phyloP scores from a whole-genome alignment of 2,329 filamentous ascomycete genomes.

The Colletotrichum orchidophilum region DNA sequence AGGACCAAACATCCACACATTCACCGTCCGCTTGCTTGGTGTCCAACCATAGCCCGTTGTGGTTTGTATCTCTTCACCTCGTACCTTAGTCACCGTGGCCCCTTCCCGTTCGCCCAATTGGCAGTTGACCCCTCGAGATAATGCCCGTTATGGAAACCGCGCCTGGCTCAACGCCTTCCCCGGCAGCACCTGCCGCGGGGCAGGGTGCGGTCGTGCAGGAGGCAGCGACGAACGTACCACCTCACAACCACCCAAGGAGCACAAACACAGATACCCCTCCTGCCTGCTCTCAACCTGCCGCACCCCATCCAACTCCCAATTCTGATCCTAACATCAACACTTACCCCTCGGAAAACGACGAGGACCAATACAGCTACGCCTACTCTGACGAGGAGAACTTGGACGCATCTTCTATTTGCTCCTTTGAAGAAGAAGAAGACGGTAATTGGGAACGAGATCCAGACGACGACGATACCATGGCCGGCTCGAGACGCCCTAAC shows the following conservation, averaged over 20 bases:
- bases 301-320: background rate
- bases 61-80: background rate
- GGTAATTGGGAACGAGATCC: conserved; percentile 26
- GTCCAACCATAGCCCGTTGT: conserved; percentile 1
- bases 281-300: conserved; percentile 8
- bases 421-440: conserved; percentile 32
- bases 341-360: conserved; percentile 22
- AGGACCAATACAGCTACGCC: conserved; percentile 27
- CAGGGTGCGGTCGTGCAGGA: conserved; percentile 22
- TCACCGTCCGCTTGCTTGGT: conserved; percentile 7
- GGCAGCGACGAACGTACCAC: conserved; percentile 17
- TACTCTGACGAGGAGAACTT: conserved; percentile 27
- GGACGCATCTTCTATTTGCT: conserved; percentile 31
- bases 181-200: conserved; percentile 25
- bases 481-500: conserved; percentile 26
- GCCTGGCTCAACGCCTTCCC: conserved; percentile 11
- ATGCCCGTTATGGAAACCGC: conserved; percentile 27
- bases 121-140: background rate
- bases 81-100: conserved; percentile 4
- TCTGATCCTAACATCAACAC: conserved; percentile 11
- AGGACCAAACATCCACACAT: no score
- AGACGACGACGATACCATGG: conserved; percentile 17
- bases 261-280: conserved; percentile 28
- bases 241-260: conserved; percentile 11
- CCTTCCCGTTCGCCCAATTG: background rate